Evolutionary conservation across 2,329 filamentous ascomycete genomes (phyloP).

Genomic region (Colletotrichum musicola): DNA sequence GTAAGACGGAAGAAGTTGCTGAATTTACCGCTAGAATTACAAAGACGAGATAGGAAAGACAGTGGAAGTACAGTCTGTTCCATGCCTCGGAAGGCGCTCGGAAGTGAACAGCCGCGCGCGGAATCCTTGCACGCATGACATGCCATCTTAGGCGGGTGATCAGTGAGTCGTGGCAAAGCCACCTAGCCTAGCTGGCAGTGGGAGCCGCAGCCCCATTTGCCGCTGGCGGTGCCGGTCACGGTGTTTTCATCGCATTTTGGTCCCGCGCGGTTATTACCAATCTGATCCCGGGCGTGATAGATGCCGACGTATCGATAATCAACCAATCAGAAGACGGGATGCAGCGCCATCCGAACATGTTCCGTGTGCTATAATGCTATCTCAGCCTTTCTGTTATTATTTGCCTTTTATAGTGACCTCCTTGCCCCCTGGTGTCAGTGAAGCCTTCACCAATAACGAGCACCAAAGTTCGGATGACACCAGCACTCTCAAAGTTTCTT

Average conservation of each 20-base stretch:
- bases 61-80: too few species aligned
- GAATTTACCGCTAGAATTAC: not conserved
- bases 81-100: too few species aligned
- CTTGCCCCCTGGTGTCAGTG: not conserved
- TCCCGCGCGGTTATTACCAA: slow-evolving; percentile 40
- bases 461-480: slow-evolving; percentile 19
- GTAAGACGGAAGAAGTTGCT: slow-evolving; percentile 31
- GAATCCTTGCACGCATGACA: not conserved
- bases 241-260: not conserved
- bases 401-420: not conserved
- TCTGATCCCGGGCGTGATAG: slow-evolving; percentile 26
- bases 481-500: not conserved
- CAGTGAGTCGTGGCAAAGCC: not conserved
- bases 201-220: slow-evolving; percentile 3
- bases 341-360: slow-evolving; percentile 2
- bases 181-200: not conserved
- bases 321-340: slow-evolving; percentile 2
- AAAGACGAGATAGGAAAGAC: too few species aligned
- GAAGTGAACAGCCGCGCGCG: not conserved
- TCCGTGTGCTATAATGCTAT: slow-evolving; percentile 18
- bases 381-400: too few species aligned
- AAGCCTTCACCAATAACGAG: not conserved
- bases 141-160: not conserved
- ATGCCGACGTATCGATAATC: not conserved
- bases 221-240: not conserved